Base-by-base conservation (phyloP, 148 eudicot genomes). In the Limonium bicolor region DNA sequence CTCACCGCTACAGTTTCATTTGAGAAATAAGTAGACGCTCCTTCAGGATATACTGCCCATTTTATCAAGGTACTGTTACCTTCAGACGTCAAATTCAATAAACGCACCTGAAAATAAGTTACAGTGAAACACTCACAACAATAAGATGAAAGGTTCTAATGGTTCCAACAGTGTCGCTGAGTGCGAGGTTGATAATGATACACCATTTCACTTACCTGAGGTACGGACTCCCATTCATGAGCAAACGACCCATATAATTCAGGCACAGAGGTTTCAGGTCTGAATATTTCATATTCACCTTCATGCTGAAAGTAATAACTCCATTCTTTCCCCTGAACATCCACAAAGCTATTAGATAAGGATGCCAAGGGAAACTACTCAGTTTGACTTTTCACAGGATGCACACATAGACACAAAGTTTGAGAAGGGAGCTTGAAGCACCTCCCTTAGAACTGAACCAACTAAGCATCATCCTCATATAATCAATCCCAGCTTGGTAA, bases 21-120 rank as follows among this genome's bases (percentile, higher is more conserved):
- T 23, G 84, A 54, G 16, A 90, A 59, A 48, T 64, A 75, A 36
- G 60, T 63, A 10, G 72, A 72, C 51, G 95, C 67, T 35, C 66
- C 81, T 34, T 60, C 64, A 3, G 97, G 97, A 56, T 51, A 60
- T 36, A 90, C 65, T 42, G 81, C 69, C 92, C 77, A 90, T 45
- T 55, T 70, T 30, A 61, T 54, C 19, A 90, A 51, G 36, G 87
- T 67, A 48, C 71, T 75, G 48, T 75, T 72, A 32, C 74, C 77
- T 30, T 58, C 36, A 10, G 93, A 61, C 23, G 79, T 62, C 37
- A 65, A 53, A 60, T 80, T 78, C 59, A 78, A 39, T 44, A 75
- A 26, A 29, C 63, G 81, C 53, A 90, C 82, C 99, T 90, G 82
- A 49, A 69, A 71, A 32, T 28, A 41, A 22, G 21, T 21, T 21